Evolutionary conservation across 768 basidiomycete genomes (phyloP).

Genomic region (Xerocomus brunneocitrinus): DNA sequence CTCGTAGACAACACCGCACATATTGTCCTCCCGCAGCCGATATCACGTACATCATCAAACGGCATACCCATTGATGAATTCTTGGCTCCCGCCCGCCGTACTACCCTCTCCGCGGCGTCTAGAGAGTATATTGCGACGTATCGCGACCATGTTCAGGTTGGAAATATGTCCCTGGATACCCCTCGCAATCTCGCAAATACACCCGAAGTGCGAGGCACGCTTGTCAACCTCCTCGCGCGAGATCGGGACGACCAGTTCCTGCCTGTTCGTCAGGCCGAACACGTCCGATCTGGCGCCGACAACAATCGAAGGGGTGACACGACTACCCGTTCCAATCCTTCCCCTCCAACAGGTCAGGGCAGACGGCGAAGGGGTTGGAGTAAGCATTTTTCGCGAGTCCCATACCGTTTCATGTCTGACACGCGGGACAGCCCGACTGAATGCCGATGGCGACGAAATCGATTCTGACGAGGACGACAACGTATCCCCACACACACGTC

Average conservation of each 20-base stretch:
- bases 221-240: conserved; percentile 22
- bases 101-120: conserved; percentile 19
- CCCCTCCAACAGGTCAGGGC: conserved; percentile 12
- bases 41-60: conserved; percentile 25
- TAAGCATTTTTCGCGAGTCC: conserved; percentile 12
- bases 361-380: conserved; percentile 34
- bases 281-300: conserved; percentile 1
- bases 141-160: conserved; percentile 11
- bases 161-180: conserved; percentile 8
- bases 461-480: conserved; percentile 54
- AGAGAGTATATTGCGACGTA: conserved; percentile 17
- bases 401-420: conserved; percentile 5
- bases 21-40: conserved; percentile 15
- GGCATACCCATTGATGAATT: conserved; percentile 18
- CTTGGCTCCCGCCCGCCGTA: conserved; percentile 11
- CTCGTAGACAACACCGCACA: conserved; percentile 19
- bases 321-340: conserved; percentile 5
- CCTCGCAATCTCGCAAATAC: conserved; percentile 20
- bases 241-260: conserved; percentile 19
- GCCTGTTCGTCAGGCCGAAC: conserved; percentile 8
- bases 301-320: conserved; percentile 9
- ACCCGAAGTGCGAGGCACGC: conserved; percentile 22
- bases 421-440: conserved; percentile 30
- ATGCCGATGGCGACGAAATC: conserved; percentile 60
- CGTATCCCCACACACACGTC: conserved; percentile 47